phyloP scores from a whole-genome alignment of 2,329 filamentous ascomycete genomes.

The Taxawa tesnikishii region DNA sequence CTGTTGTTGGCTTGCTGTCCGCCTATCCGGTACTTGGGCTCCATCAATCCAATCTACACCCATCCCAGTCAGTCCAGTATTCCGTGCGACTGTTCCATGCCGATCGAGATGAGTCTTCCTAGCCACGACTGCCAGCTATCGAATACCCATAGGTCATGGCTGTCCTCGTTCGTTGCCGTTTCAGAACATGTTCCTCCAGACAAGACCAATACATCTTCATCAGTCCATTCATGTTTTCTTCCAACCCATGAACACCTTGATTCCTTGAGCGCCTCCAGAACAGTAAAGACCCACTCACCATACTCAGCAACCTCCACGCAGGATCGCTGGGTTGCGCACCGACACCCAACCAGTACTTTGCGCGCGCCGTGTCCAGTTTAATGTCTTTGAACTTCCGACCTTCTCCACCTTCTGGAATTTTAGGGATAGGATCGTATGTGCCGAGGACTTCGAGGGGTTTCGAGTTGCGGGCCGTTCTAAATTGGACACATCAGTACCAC shows the following conservation, averaged over 20 bases:
- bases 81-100: too few species aligned
- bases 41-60: constrained; percentile 27
- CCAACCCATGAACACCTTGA: constrained; percentile 1
- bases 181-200: too few species aligned
- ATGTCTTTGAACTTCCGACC: constrained; percentile 78
- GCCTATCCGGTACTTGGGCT: constrained; percentile 22
- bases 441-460: constrained; percentile 84
- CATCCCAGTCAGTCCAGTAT: too few species aligned
- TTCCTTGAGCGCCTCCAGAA: too few species aligned
- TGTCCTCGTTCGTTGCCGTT: too few species aligned
- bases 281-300: constrained; percentile 52
- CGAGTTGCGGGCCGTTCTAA: constrained; percentile 74
- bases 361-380: constrained; percentile 65
- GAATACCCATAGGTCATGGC: too few species aligned
- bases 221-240: too few species aligned
- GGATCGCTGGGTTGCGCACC: constrained; percentile 89
- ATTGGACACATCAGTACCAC: too few species aligned
- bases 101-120: too few species aligned
- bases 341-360: constrained; percentile 93
- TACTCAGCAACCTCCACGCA: constrained; percentile 71
- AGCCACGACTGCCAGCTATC: too few species aligned
- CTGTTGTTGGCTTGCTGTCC: constrained; percentile 3
- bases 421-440: constrained; percentile 50
- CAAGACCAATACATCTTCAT: too few species aligned
- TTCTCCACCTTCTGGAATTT: constrained; percentile 33